Evolutionary conservation across 306 rosid genomes (phyloP).

Genomic region (Macrotyloma uniflorum): DNA sequence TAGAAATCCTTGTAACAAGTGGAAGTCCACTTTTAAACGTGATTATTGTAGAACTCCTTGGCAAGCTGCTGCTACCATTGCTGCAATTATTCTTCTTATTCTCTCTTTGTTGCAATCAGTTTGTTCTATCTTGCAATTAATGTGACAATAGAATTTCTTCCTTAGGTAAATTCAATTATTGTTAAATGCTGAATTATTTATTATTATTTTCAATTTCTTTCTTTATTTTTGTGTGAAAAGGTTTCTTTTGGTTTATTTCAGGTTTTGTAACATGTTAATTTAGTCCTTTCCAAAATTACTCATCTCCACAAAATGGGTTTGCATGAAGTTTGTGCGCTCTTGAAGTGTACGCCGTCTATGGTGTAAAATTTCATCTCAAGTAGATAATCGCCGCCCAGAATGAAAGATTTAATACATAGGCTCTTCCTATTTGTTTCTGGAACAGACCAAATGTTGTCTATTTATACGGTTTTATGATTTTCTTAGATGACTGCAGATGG

Average conservation of each 20-base stretch:
- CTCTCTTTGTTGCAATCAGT: conserved; percentile 43
- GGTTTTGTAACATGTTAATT: not conserved
- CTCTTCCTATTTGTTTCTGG: too few relatives aligned
- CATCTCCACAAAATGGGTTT: not conserved
- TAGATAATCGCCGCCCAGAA: too few relatives aligned
- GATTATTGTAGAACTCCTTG: conserved; percentile 44
- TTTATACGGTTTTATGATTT: too few relatives aligned
- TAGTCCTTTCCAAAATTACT: not conserved
- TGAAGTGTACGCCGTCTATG: not conserved
- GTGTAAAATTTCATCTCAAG: too few relatives aligned
- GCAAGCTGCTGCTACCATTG: conserved; percentile 41
- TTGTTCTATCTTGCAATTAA: conserved; percentile 41
- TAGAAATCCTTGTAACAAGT: conserved; percentile 17
- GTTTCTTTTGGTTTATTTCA: not conserved
- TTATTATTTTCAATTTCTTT: not conserved
- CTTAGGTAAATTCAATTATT: not conserved
- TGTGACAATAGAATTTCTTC: not conserved
- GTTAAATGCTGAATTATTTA: not conserved
- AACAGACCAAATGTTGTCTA: too few relatives aligned
- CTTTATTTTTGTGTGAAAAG: not conserved
- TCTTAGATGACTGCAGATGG: too few relatives aligned
- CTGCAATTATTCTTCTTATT: conserved; percentile 30
- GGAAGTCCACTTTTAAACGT: conserved; percentile 37
- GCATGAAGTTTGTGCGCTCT: not conserved
- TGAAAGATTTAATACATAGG: too few relatives aligned